Percentiles rank a stretch among this genome's conserved stretches.
phyloP scores from a whole-genome alignment of 2,329 filamentous ascomycete species.

The Clarireedia monteithiana region DNA sequence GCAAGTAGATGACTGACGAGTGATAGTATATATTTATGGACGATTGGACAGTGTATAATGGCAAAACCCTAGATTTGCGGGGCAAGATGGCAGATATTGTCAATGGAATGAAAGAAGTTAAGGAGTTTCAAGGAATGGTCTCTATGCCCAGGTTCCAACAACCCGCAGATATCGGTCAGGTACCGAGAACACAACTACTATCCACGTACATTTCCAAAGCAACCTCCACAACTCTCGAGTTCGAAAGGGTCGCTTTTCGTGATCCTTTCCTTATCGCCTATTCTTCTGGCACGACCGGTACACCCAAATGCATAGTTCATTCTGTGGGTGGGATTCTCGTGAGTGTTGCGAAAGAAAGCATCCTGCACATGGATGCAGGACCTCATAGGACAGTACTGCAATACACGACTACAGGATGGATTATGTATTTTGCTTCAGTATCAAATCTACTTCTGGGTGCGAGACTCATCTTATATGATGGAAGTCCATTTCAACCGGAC shows the following conservation, averaged over 20 bases:
- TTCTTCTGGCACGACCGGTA: constrained; percentile 72
- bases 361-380: constrained; percentile 41
- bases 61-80: constrained; percentile 63
- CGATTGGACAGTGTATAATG: constrained; percentile 72
- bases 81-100: constrained; percentile 63
- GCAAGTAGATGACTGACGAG: neutral
- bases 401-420: constrained; percentile 69
- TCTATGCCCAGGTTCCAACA: constrained; percentile 57
- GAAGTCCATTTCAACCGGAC: constrained; percentile 70
- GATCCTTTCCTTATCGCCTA: constrained; percentile 76
- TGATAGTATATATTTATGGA: constrained; percentile 69
- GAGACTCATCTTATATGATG: constrained; percentile 68
- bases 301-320: constrained; percentile 81
- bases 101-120: constrained; percentile 50
- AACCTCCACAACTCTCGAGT: constrained; percentile 12
- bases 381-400: constrained; percentile 42
- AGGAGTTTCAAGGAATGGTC: constrained; percentile 55
- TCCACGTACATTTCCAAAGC: constrained; percentile 36
- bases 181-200: constrained; percentile 35
- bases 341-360: constrained; percentile 52
- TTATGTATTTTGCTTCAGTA: constrained; percentile 70
- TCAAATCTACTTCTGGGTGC: constrained; percentile 51
- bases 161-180: constrained; percentile 47
- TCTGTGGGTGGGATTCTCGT: constrained; percentile 58
- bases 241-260: constrained; percentile 32